These are phyloP conservation scores for Leccinum pachyderme DNA, from an alignment of 1,284 basidiomycete genomes.

Conservation along the genomic window DNA sequence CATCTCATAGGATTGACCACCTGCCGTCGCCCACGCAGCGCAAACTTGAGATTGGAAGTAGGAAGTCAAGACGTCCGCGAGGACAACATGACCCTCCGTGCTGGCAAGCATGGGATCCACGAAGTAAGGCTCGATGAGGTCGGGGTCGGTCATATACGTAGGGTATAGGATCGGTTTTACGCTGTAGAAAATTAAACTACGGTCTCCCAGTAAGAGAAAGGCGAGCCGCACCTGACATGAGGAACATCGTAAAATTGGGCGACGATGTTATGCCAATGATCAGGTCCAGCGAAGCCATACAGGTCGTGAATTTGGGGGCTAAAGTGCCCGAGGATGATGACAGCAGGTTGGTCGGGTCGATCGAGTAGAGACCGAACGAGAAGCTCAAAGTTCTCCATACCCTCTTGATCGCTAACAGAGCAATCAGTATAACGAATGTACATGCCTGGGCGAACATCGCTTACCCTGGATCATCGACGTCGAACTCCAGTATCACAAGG, in stretches of 20 bases:
- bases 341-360: slow-evolving; percentile 84
- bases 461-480: slow-evolving; percentile 82
- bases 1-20: slow-evolving; percentile 63
- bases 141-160: slow-evolving; percentile 75
- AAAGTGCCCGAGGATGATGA: slow-evolving; percentile 91
- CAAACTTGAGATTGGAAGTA: slow-evolving; percentile 90
- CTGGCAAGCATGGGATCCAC: slow-evolving; percentile 84
- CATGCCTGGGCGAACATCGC: slow-evolving; percentile 31
- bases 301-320: slow-evolving; percentile 76
- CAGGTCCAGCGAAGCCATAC: slow-evolving; percentile 84
- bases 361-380: slow-evolving; percentile 88
- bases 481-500: slow-evolving; percentile 91
- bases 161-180: slow-evolving; percentile 81
- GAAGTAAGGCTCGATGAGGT: slow-evolving; percentile 71
- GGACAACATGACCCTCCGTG: slow-evolving; percentile 74
- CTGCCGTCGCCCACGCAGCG: slow-evolving; percentile 75
- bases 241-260: slow-evolving; percentile 96
- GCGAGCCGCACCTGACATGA: slow-evolving; percentile 61
- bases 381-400: slow-evolving; percentile 84
- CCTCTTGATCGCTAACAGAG: slow-evolving; percentile 58
- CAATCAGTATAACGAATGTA: slow-evolving; percentile 1
- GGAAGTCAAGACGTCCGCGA: slow-evolving; percentile 82
- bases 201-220: background rate
- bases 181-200: slow-evolving; percentile 37
- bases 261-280: slow-evolving; percentile 83